Evolutionary conservation across 768 basidiomycete species (phyloP), one percentile per base, ranked within the genome.

Genomic region (Tricholoma hemisulphureum): DNA sequence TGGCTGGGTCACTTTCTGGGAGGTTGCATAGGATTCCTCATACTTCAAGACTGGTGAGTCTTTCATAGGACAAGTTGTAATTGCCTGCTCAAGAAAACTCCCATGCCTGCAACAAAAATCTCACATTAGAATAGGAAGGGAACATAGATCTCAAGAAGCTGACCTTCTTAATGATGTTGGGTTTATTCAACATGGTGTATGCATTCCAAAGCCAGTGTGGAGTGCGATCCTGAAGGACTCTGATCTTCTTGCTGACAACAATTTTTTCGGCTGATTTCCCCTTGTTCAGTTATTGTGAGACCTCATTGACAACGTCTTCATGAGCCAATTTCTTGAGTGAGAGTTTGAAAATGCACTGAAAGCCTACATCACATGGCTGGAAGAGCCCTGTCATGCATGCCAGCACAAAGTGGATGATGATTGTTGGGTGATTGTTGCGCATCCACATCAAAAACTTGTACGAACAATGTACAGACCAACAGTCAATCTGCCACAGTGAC

Each of bases 401-500:
- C 2, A 31, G 51, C n/a, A 51, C 31, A 21, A 32, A 51, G 29
- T 32, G 20, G 24, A 51, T 10, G n/a, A 51, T 32, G n/a, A 58
- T 61, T 1, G 35, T 29, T 16, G 43, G 39, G 29, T 61, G 60
- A 34, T 54, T 29, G 7, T 34, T 43, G 21, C 34, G 24, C 60
- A 61, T 54, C 52, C 53, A 56, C 23, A 18, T 29, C 28, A 29
- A 10, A 39, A 61, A 61, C 39, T 61, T 53, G 2, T 51, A 21
- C 2, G 64, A 68, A 0, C 66, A 57, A 53, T 73, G 74, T 18
- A 73, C 71, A 5, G 68, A 67, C 68, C 68, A 70, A 8, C 59
- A 58, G 37, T 70, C 58, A 26, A 73, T 66, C 31, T 59, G 55
- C 59, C 59, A 60, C 4, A 72, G 48, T 2, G 63, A 58, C 24